These are phyloP conservation scores for Penicillium arizonense DNA, from an alignment of 495 filamentous ascomycete species.

Conservation along the genomic window DNA sequence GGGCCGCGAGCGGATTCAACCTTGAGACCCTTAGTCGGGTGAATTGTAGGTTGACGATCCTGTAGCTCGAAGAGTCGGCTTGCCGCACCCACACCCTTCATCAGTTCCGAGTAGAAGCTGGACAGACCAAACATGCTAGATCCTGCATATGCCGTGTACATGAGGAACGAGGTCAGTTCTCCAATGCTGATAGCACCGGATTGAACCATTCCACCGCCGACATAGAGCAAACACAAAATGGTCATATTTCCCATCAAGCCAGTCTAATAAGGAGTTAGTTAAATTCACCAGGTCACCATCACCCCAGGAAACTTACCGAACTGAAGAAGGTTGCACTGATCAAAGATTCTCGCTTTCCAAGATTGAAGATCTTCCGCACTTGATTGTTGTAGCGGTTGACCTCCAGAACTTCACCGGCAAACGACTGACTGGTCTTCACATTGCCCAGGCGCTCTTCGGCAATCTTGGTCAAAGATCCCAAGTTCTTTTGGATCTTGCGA, in stretches of 20 bases:
- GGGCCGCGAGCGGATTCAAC: constrained; percentile 80
- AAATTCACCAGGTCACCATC: background rate
- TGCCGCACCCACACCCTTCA: constrained; percentile 97
- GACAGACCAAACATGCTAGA: constrained; percentile 89
- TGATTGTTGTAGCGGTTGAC: constrained; percentile 88
- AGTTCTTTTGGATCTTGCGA: constrained; percentile 85
- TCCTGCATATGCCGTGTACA: constrained; percentile 95
- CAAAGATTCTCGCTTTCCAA: constrained; percentile 81
- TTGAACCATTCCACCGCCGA: constrained; percentile 86
- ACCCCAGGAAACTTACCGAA: constrained; percentile 41
- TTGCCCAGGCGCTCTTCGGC: constrained; percentile 95
- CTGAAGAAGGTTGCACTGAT: constrained; percentile 92
- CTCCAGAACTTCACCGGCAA: constrained; percentile 88
- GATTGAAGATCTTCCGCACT: constrained; percentile 83
- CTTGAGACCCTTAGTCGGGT: constrained; percentile 72
- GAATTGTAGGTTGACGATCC: constrained; percentile 85
- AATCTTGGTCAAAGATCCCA: constrained; percentile 91
- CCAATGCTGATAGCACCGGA: constrained; percentile 83
- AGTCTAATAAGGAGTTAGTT: constrained; percentile 48
- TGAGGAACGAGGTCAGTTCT: constrained; percentile 94
- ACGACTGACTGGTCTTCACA: constrained; percentile 92
- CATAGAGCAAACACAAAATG: constrained; percentile 85
- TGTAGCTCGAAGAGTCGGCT: constrained; percentile 94
- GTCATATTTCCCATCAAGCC: constrained; percentile 94
- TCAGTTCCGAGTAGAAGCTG: constrained; percentile 95